Conservation (phyloP, 176 grass and related monocot genomes). For the Rhynchospora tenuis region DNA sequence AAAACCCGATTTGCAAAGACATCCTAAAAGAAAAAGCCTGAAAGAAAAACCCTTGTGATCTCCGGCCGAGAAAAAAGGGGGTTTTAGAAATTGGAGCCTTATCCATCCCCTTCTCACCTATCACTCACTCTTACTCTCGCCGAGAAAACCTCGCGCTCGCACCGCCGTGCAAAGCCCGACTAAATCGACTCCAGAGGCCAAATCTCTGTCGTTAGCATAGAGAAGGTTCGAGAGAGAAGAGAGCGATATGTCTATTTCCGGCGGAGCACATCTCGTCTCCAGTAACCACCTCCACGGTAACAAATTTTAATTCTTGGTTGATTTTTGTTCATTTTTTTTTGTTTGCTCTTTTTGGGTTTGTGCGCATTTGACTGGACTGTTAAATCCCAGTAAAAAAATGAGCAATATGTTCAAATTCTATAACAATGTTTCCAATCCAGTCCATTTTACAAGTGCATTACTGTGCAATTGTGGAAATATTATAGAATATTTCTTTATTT, state of each 20-base stretch:
- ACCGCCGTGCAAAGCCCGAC: background rate
- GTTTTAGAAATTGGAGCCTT: conserved; percentile 18
- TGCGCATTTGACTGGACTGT: no score
- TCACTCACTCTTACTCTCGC: background rate
- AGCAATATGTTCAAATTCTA: background rate
- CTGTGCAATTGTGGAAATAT: no score
- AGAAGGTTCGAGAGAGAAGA: background rate
- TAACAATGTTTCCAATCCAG: background rate
- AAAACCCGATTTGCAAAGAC: background rate
- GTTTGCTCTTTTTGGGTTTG: background rate
- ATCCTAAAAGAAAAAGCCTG: background rate
- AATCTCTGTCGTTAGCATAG: background rate
- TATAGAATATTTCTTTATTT: background rate
- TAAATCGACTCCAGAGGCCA: background rate
- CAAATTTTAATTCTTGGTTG: background rate
- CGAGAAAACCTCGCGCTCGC: background rate
- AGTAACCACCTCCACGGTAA: conserved; percentile 10
- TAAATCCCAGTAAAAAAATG: background rate
- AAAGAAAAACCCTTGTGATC: background rate
- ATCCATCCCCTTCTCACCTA: background rate
- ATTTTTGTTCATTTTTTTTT: background rate
- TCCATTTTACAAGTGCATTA: background rate
- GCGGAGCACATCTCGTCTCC: conserved; percentile 18
- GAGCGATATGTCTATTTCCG: conserved; percentile 14
- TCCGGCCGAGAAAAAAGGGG: background rate